Evolutionary conservation across 225 moss, liverwort and hornwort species (phyloP), one percentile per base, ranked within the genome.

Genomic region (Bryoerythrophyllum caledonicum): DNA sequence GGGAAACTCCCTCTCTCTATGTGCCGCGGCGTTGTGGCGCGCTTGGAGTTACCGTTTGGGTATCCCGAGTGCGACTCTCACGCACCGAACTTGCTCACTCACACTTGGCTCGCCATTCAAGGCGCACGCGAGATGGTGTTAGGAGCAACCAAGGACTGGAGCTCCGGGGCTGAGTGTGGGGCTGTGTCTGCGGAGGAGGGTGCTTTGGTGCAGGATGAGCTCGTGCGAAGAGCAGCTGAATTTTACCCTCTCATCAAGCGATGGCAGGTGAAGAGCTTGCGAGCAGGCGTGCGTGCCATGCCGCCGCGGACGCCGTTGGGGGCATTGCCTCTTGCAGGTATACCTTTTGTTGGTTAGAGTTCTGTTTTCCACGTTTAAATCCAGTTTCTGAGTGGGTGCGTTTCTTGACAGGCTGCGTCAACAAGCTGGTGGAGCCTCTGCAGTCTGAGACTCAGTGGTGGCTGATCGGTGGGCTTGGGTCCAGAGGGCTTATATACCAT

Each of bases 101-200:
- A 89, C 37, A 91, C 93, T 58, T 99, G 99, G 99, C 74, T 99
- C 40, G 95, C 93, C 74, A 74, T 86, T 26, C 99, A 99, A 83
- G 99, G 89, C 37, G 82, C 83, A 51, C 83, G 88, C 53, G 82
- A 72, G 34, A 74, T 93, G 76, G 86, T 95, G 23, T 75, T 99
- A 28, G 95, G 95, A 73, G 99, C 99, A 51, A 95, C 99, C 24
- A 99, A 95, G 73, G 88, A 99, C 35, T 95, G 99, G 99, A 86
- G 75, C 32, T 89, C 86, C 11, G 76, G 73, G 54, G 84, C 95
- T 55, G 74, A 85, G 54, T 87, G 90, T 67, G 49, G 62, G 35
- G 59, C 12, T 25, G 88, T 99, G 27, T 85, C 85, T 60, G 60
- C 40, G 11, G 84, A 82, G 28, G 99, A 99, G 82, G 84, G 75